Percentiles rank a stretch among this genome's conserved stretches.
Conservation (phyloP, 306 rosid genomes). For the Prunus persica region Prunus_persica_NCBIv2 NC_034014.1:22998001-22998500, state of each 20-base stretch:
- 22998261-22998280: constrained; percentile 18
- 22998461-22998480: constrained; percentile 98
- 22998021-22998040: neutral
- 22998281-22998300: constrained; percentile 8
- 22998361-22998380: constrained; percentile 96
- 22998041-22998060: neutral
- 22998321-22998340: constrained; percentile 74
- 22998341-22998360: constrained; percentile 78
- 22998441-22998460: constrained; percentile 84
- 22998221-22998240: constrained; percentile 7
- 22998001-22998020: neutral
- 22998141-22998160: neutral
- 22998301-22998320: constrained; percentile 61
- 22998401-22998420: constrained; percentile 60
- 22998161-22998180: neutral
- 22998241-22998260: neutral
- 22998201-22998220: neutral
- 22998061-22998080: neutral
- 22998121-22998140: neutral
- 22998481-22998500: constrained; percentile 99
- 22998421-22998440: constrained; percentile 81
- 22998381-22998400: constrained; percentile 82
- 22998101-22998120: neutral
- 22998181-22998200: constrained; percentile 9
- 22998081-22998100: neutral